Percentiles rank a stretch among this genome's conserved stretches.
Conservation (phyloP, 2,329 filamentous ascomycete species). For the Colletotrichum paranaense region DNA sequence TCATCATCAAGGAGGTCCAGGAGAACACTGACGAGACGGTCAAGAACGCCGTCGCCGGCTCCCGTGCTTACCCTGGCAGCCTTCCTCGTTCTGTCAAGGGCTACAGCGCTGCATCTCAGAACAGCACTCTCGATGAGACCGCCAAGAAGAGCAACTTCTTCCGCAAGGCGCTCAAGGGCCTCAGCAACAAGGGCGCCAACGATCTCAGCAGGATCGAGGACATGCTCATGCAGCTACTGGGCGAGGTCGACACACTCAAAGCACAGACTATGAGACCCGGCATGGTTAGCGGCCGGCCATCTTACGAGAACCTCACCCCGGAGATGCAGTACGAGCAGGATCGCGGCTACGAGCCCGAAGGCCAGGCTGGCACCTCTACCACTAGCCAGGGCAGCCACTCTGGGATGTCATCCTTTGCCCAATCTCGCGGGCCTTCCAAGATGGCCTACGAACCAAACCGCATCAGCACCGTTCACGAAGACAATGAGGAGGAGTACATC, state of each 20-base stretch:
- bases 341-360: conserved; percentile 85
- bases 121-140: conserved; percentile 66
- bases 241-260: conserved; percentile 89
- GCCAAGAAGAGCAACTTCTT: conserved; percentile 95
- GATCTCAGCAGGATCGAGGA: conserved; percentile 91
- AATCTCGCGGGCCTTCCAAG: conserved; percentile 57
- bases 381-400: conserved; percentile 80
- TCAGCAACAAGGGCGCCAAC: conserved; percentile 87
- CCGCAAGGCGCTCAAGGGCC: conserved; percentile 88
- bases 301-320: conserved; percentile 75
- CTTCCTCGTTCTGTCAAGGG: conserved; percentile 69
- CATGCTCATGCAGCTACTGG: conserved; percentile 91
- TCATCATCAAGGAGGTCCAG: conserved; percentile 88
- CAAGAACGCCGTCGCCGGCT: conserved; percentile 85
- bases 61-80: conserved; percentile 81
- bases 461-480: conserved; percentile 90
- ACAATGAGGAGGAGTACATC: conserved; percentile 79
- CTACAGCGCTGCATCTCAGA: conserved; percentile 57
- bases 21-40: conserved; percentile 88
- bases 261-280: conserved; percentile 60
- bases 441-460: conserved; percentile 69
- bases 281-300: conserved; percentile 64
- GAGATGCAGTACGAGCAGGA: conserved; percentile 75
- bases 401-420: conserved; percentile 75
- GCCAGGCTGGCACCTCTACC: conserved; percentile 77